Conservation (phyloP, 73 alveolate genomes). For the Tetrahymena elliotti region DNA sequence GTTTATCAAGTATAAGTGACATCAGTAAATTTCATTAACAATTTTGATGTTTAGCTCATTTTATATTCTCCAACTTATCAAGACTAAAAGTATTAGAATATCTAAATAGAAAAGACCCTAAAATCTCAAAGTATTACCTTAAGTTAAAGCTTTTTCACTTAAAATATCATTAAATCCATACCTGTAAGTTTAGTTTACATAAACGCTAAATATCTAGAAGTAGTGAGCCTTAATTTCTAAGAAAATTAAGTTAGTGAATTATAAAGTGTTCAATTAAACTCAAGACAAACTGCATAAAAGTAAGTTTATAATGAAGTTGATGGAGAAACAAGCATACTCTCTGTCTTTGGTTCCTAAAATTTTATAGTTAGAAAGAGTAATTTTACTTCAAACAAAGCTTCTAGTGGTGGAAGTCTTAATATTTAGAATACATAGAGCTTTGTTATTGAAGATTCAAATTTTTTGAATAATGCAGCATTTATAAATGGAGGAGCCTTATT, state of each 20-base stretch:
- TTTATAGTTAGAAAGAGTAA: not conserved
- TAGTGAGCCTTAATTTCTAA: not conserved
- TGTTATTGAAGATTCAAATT: not conserved
- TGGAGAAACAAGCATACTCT: not conserved
- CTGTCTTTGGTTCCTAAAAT: not conserved
- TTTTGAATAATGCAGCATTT: not conserved
- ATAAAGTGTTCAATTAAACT: not conserved
- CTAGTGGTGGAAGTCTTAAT: not conserved
- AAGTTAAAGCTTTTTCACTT: not conserved
- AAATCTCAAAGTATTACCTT: not conserved
- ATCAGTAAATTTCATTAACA: not conserved
- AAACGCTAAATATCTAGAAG: not conserved
- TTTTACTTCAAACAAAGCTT: not conserved
- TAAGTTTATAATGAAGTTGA: not conserved
- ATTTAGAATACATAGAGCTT: not conserved
- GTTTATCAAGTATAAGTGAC: not conserved
- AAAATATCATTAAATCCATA: not conserved
- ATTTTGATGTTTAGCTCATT: not conserved
- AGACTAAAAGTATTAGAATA: not conserved
- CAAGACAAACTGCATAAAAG: not conserved
- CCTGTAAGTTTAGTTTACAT: not conserved
- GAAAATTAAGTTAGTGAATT: not conserved
- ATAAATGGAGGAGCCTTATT: not conserved
- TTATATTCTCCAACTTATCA: not conserved
- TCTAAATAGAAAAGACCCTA: not conserved